Base-by-base conservation (phyloP, 1,284 basidiomycete genomes). In the Bjerkandera adusta region DNA sequence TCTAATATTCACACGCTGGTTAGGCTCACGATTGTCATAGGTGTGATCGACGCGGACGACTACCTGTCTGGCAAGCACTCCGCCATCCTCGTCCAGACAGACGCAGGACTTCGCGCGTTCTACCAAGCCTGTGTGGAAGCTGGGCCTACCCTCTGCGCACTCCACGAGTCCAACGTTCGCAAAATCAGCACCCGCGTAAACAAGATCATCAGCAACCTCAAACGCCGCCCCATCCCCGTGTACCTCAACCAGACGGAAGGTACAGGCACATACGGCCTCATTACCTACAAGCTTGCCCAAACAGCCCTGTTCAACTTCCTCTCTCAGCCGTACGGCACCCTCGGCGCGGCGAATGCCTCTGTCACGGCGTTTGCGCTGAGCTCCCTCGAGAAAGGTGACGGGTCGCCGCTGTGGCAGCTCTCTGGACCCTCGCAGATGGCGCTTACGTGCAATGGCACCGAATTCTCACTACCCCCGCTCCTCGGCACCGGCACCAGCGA, bases 41-140 rank as follows among this genome's bases (percentile, higher is more conserved):
- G 53, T n/a, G 51, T 52, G 3, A 40, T 49, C 5, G 53, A 56
- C 36, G 34, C 50, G 15, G 25, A 50, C 6, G 35, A 52, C 25
- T 56, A 54, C 26, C 49, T 51, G 16, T 5, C 40, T 1, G 48
- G 52, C 49, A 35, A 27, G 40, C 12, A 51, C 49, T 42, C 48
- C 7, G 51, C 49, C 30, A 56, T 53, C 32, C 49, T 58, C 6
- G 41, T 46, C 15, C 50, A 57, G 30, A 53, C 56, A 5, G 58
- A 60, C 24, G 36, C n/a, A 2, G 54, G 21, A 2, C 22, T 54
- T 8, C 18, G 16, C 21, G 24, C 43, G 15, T 45, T 58, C 29
- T 55, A 44, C 41, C 26, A 55, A n/a, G 40, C 45, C 8, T 60
- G 58, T 36, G 53, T 54, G 11, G 43, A 47, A 4, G 57, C 54